Evolutionary conservation across 139 green algal species (phyloP), one percentile per base, ranked within the genome.

Genomic region (Parachlorella kessleri): DNA sequence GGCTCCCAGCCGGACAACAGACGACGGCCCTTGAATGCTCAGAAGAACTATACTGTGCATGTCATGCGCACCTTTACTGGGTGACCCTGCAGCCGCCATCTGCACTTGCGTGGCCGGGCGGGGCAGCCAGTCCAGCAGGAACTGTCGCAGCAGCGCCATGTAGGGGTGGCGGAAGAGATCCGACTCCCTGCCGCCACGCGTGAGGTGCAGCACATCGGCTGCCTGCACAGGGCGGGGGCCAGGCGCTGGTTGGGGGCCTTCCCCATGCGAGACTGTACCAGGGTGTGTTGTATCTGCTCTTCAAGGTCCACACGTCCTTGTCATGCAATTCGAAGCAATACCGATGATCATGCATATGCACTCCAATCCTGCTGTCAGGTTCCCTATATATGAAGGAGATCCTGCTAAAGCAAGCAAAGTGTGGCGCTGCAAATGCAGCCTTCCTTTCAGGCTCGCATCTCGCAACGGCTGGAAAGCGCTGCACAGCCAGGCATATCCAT

Each of bases 61-160:
- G n/a, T n/a, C n/a, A n/a, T n/a, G n/a, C n/a, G n/a, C n/a, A 59
- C 48, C 48, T 59, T 59, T 59, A 59, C 14, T 59, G 21, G 48
- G 48, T 59, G 48, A 59, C 21, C 14, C 14, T 59, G 21, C 14
- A 59, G 24, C 30, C 26, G 28, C 30, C 23, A 55, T 35, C 42
- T 59, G 35, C 10, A 24, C 59, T 38, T 72, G 55, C 24, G 63
- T 36, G 36, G 65, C 55, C 10, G 82, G 54, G 21, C 86, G 84
- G 0, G 91, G 92, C 76, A 96, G 63, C 74, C 91, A 91, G n/a
- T 85, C 74, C 26, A 87, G 74, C 23, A 96, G 79, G 59, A 95
- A 92, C 39, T 84, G 72, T 54, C 83, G 80, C 73, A 96, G 81
- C 26, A 94, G 81, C 9, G 41, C 67, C 65, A 90, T 86, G 84